Conservation (phyloP, 2,329 filamentous ascomycete genomes). For the Sordariomycetes sp. region DNA sequence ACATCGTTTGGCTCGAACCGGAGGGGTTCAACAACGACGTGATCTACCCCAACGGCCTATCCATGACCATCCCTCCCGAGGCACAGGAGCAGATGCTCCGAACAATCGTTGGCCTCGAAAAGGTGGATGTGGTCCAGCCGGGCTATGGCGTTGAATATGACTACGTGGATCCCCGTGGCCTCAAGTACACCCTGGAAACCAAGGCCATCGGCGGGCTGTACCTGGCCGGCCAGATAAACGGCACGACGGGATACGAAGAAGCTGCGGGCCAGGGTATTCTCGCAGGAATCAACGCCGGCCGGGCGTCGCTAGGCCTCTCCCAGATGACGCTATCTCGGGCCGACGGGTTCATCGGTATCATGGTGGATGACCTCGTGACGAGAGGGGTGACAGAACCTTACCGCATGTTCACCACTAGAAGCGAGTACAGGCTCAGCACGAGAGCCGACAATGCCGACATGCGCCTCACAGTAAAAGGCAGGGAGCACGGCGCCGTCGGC, state of each 20-base stretch:
- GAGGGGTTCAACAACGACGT: slow-evolving; percentile 86
- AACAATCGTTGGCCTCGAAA: slow-evolving; percentile 79
- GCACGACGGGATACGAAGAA: slow-evolving; percentile 96
- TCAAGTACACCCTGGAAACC: slow-evolving; percentile 85
- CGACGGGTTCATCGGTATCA: slow-evolving; percentile 94
- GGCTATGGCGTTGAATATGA: slow-evolving; percentile 98
- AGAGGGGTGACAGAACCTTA: slow-evolving; percentile 97
- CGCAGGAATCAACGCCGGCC: slow-evolving; percentile 86
- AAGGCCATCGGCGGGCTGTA: slow-evolving; percentile 84
- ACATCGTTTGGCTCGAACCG: slow-evolving; percentile 94
- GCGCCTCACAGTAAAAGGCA: slow-evolving; percentile 71
- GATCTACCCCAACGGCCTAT: slow-evolving; percentile 93
- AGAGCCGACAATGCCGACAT: slow-evolving; percentile 91
- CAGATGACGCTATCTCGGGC: slow-evolving; percentile 63
- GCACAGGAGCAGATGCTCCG: slow-evolving; percentile 78
- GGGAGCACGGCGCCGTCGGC: slow-evolving; percentile 66
- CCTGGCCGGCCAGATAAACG: slow-evolving; percentile 94
- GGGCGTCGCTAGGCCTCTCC: slow-evolving; percentile 56
- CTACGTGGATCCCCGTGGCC: slow-evolving; percentile 86
- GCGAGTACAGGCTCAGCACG: slow-evolving; percentile 87
- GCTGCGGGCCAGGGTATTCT: slow-evolving; percentile 88
- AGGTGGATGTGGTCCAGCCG: slow-evolving; percentile 83
- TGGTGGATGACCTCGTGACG: slow-evolving; percentile 96
- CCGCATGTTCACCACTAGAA: slow-evolving; percentile 94
- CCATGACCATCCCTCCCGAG: slow-evolving; percentile 88